Evolutionary conservation across 2,329 filamentous ascomycete species (phyloP), one percentile per base, ranked within the genome.

Genomic region (Trichoderma sp.): DNA sequence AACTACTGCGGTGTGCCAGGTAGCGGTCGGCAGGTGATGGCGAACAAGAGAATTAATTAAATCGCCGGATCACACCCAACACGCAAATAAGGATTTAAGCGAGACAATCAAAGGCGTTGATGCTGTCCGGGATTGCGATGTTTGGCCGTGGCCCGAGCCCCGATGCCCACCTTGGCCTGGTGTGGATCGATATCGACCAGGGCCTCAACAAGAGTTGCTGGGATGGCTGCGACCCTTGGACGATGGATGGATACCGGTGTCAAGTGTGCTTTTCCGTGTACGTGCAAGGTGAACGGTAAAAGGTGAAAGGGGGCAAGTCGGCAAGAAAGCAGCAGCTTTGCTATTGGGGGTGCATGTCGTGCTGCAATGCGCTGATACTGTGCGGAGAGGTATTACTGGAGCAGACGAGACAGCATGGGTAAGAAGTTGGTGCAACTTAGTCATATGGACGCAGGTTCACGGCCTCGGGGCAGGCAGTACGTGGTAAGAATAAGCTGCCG

Each of bases 111-210:
- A 16, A 30, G 24, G 51, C n/a, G 37, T 21, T 30, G 18, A 49
- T 21, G 28, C 63, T 34, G 34, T 30, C 51, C 59, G 39, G 59
- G 66, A 56, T 58, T 61, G 39, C 59, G 52, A 51, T 68, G 51
- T 61, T 28, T 59, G 49, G 58, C 51, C 37, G 32, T 61, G 59
- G 66, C 37, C 39, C 66, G 66, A 43, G 66, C 59, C 66, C 58
- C 66, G 49, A 63, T 61, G 54, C 28, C 66, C 59, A 63, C 66
- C 28, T 63, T 68, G 37, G 66, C 39, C 18, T 43, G 39, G 39
- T 43, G 39, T 63, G 49, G 51, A 59, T 68, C 59, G 59, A 34
- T 46, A 26, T 26, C 37, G 56, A 56, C 56, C 56, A 61, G 64
- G 54, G 56, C 56, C 46, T 39, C 66, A 28, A 34, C 43, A 54